phyloP scores from a whole-genome alignment of 768 basidiomycete genomes.

The Exidia glandulosa region DNA sequence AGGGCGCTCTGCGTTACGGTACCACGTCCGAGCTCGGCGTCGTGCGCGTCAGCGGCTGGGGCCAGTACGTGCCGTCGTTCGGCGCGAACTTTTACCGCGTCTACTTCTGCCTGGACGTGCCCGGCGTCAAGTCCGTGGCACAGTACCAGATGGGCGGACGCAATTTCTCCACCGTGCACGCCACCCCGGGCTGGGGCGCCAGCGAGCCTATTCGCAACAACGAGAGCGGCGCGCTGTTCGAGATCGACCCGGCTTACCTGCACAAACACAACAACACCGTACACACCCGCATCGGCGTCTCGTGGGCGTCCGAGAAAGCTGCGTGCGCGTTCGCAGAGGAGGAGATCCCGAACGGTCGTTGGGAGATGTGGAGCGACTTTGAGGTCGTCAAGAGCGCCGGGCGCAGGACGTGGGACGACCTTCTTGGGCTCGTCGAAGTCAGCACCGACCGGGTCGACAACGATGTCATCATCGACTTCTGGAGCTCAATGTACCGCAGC shows the following conservation, averaged over 20 bases:
- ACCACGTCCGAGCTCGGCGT: not conserved
- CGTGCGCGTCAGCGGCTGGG: conserved; percentile 6
- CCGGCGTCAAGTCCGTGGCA: not conserved
- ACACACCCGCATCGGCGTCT: conserved; percentile 8
- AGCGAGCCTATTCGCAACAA: no score
- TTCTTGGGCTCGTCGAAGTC: conserved; percentile 4
- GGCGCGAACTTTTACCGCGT: conserved; percentile 7
- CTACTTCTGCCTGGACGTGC: conserved; percentile 9
- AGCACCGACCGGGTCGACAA: conserved; percentile 7
- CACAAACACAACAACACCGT: not conserved
- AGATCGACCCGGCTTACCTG: not conserved
- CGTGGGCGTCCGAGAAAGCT: conserved; percentile 6
- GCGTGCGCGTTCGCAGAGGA: conserved; percentile 9
- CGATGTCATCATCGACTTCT: conserved; percentile 7
- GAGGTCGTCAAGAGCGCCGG: not conserved
- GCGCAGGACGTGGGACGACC: conserved; percentile 2
- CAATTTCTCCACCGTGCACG: not conserved
- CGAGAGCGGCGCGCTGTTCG: not conserved
- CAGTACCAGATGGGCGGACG: not conserved
- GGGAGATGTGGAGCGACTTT: not conserved
- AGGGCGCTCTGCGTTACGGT: not conserved
- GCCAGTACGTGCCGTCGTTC: conserved; percentile 6
- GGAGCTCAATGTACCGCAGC: conserved; percentile 31
- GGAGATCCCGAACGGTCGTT: conserved; percentile 6
- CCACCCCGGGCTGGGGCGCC: no score